Evolutionary conservation across 371 early-diverging fungal species (phyloP).

Genomic region (Chytridium lagenaria): DNA sequence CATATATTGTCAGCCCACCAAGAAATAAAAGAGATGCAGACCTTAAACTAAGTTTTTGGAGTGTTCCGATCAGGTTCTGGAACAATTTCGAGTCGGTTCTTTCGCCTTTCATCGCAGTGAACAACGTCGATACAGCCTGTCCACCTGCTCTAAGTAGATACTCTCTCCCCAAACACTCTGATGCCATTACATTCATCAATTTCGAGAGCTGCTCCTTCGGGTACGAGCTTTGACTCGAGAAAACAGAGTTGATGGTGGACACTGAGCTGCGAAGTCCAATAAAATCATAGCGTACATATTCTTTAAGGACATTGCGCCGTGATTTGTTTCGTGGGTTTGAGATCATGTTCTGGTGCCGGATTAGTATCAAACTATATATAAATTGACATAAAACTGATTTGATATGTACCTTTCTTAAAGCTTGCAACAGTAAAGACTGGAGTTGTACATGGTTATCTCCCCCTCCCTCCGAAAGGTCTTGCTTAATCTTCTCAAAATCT

Average conservation of each 20-base stretch:
- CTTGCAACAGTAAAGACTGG: conserved; percentile 39
- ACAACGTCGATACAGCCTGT: conserved; percentile 29
- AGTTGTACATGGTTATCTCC: too few relatives aligned
- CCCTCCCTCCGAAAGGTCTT: too few relatives aligned
- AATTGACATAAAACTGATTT: background rate
- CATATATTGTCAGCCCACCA: background rate
- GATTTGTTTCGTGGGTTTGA: background rate
- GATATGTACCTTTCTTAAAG: conserved; percentile 38
- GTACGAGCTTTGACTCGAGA: background rate
- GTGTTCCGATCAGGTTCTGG: conserved; percentile 49
- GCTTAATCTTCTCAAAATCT: too few relatives aligned
- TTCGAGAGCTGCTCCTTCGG: conserved; percentile 38
- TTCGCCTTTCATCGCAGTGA: conserved; percentile 36
- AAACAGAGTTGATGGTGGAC: background rate
- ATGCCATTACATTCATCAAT: conserved; percentile 48
- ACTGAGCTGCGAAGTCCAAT: background rate
- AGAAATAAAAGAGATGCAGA: conserved; percentile 25
- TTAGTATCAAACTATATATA: background rate
- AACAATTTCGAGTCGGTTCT: conserved; percentile 34
- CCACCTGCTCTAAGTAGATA: conserved; percentile 37
- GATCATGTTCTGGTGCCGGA: conserved; percentile 17
- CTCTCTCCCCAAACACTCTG: conserved; percentile 48
- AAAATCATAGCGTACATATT: background rate
- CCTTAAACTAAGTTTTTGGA: conserved; percentile 59
- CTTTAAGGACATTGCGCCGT: background rate